These are phyloP conservation scores for Macrolepiota albuminosa DNA, from an alignment of 768 basidiomycete genomes.

Conservation along the genomic window DNA sequence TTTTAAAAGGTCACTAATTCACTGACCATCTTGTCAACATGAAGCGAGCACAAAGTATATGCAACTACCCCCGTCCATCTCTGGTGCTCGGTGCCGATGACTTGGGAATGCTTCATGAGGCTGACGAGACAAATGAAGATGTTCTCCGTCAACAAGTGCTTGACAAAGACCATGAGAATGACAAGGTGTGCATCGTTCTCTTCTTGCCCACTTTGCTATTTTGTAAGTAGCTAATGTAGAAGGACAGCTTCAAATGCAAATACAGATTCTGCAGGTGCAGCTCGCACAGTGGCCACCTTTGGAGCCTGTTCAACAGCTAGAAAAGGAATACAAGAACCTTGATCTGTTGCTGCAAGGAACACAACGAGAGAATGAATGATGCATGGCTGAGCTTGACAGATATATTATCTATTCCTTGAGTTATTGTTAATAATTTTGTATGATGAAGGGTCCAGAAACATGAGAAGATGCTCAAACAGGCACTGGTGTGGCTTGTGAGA, in stretches of 20 bases:
- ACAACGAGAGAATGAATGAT: slow-evolving; percentile 80
- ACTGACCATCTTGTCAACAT: slow-evolving; percentile 22
- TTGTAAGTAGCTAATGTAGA: not conserved
- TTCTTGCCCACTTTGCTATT: not conserved
- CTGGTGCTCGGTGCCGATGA: slow-evolving; percentile 49
- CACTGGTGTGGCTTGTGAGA: slow-evolving; percentile 64
- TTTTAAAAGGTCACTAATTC: too few relatives aligned
- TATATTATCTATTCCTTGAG: slow-evolving; percentile 21
- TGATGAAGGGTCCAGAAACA: slow-evolving; percentile 50
- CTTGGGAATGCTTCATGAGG: slow-evolving; percentile 54
- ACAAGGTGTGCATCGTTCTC: slow-evolving; percentile 40
- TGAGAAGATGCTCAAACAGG: slow-evolving; percentile 73
- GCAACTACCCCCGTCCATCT: slow-evolving; percentile 51
- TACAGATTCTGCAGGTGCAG: slow-evolving; percentile 59
- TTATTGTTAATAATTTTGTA: not conserved
- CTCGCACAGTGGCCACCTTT: slow-evolving; percentile 64
- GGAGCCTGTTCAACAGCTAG: slow-evolving; percentile 58
- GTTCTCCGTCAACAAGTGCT: slow-evolving; percentile 56
- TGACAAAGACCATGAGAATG: slow-evolving; percentile 66
- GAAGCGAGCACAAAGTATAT: slow-evolving; percentile 63
- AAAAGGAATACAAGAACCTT: slow-evolving; percentile 71
- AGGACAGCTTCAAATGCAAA: slow-evolving; percentile 54
- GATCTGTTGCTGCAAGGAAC: slow-evolving; percentile 77
- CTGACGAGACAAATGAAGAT: slow-evolving; percentile 56
- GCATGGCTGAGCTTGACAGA: slow-evolving; percentile 79